Evolutionary conservation across 352 stramenopile species (phyloP), one percentile per base, ranked within the genome.

Genomic region (Aphanomyces euteiches): DNA sequence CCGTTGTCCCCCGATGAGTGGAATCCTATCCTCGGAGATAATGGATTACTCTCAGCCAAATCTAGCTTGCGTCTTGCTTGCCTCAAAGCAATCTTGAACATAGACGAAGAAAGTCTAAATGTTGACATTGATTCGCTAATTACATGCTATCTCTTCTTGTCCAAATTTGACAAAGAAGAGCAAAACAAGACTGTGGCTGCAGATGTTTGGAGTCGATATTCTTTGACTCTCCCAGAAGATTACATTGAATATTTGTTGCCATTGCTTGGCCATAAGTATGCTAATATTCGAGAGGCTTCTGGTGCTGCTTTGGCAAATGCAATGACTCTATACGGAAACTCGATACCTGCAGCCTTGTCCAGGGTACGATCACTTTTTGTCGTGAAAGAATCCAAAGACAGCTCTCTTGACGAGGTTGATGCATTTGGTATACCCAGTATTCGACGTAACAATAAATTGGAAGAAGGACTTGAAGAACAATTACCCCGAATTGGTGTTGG

Each of bases 281-380:
- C 65, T 34, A 90, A 90, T 57, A 87, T 96, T 4, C 88, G 90
- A 40, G 83, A 90, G 67, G 89, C 82, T 6, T 88, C 88, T 8
- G 83, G 84, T 41, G 77, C 88, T 17, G 87, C 88, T 19, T 79
- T 97, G 40, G 88, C 89, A 3, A 78, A 89, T 37, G 90, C 85
- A 45, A 88, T 96, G 83, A 79, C 78, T 48, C 84, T 88, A 66
- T 93, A 90, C 78, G 85, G 85, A 0, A 79, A 93, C 72, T 84
- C 81, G 19, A 80, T 90, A 64, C 87, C 80, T 38, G 81, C 80
- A 3, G 74, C 90, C 45, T 64, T 92, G 40, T 83, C 90, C 65
- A 83, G 85, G 59, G 71, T 96, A 6, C 85, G 87, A 75, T 74
- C 78, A 6, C 78, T 91, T 50, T 92, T 94, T 66, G 19, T 69